phyloP scores from a whole-genome alignment of 2,329 filamentous ascomycete genomes.

The Madurella mycetomatis region DNA sequence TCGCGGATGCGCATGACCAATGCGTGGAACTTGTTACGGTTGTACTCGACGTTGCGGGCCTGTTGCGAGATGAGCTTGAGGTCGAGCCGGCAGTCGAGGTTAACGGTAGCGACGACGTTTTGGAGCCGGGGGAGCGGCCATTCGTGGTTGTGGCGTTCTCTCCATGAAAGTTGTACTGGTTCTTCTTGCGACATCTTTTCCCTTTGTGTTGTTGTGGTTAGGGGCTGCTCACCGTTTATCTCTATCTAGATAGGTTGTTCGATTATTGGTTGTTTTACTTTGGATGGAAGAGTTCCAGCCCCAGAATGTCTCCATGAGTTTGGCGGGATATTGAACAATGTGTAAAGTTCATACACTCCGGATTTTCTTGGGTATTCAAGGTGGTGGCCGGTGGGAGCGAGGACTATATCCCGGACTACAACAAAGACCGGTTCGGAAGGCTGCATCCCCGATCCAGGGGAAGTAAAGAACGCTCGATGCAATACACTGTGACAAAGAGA shows the following conservation, averaged over 20 bases:
- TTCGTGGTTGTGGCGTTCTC: slow-evolving; percentile 3
- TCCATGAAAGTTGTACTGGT: background rate
- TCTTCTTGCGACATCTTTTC: background rate
- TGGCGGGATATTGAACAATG: too few relatives aligned
- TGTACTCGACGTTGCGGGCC: slow-evolving; percentile 94
- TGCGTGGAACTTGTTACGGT: slow-evolving; percentile 77
- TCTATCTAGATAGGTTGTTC: too few relatives aligned
- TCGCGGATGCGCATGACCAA: slow-evolving; percentile 98
- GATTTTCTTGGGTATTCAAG: too few relatives aligned
- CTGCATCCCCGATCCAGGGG: background rate
- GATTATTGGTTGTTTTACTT: too few relatives aligned
- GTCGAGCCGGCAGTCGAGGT: slow-evolving; percentile 88
- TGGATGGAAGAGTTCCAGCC: too few relatives aligned
- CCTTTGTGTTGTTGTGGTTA: background rate
- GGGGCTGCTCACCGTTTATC: too few relatives aligned
- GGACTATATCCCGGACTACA: background rate
- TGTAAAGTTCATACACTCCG: too few relatives aligned
- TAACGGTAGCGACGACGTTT: slow-evolving; percentile 66
- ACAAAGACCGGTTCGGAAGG: background rate
- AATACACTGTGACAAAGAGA: background rate
- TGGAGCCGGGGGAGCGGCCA: slow-evolving; percentile 19
- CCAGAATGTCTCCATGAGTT: too few relatives aligned
- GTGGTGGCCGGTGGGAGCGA: background rate
- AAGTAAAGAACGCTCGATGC: background rate
- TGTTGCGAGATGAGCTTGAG: slow-evolving; percentile 94